Base-by-base conservation (phyloP, 2,329 filamentous ascomycete genomes). In the Ustilaginoidea virens region DNA sequence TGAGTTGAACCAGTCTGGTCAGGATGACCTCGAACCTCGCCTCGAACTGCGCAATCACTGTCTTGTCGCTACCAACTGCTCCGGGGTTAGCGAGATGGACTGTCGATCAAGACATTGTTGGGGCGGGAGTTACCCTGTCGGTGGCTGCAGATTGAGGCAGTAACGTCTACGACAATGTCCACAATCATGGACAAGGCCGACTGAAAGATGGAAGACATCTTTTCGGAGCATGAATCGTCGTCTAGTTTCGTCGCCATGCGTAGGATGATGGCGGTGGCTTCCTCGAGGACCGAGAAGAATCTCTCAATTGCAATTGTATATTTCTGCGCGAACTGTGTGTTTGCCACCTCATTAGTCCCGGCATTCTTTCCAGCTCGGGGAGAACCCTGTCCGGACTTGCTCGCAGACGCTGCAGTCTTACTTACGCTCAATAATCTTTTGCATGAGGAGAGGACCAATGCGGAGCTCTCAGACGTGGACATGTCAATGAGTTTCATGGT, bases 101-200 rank as follows among this genome's bases (percentile, higher is more conserved):
- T 15, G 23, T 13, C n/a, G n/a, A 13, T n/a, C n/a, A n/a, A n/a
- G n/a, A n/a, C n/a, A n/a, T n/a, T n/a, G n/a, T n/a, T n/a, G n/a
- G n/a, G n/a, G n/a, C n/a, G n/a, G n/a, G 15, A 14, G 15, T 24
- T 24, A 24, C 23, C 23, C 15, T 24, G 15, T 12, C 19, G 20
- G n/a, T 22, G 18, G 11, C 15, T 23, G 19, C 32, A 25, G 20
- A 34, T 28, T 8, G 24, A 27, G 22, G 32, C 32, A 25, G 32
- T 31, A 22, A 34, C 23, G 20, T 34, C 32, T n/a, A 34, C 28
- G 15, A 34, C 28, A 12, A 34, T 25, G 16, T 34, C 32, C 24
- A 34, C 28, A 28, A 31, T 20, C 32, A 34, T 34, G 22, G 32
- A 25, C 32, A 31, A 30, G 10, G 28, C 22, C 7, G 32, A 23